phyloP scores from a whole-genome alignment of 1,139 yeast species.

The Saccharomyces pastorianus region DNA sequence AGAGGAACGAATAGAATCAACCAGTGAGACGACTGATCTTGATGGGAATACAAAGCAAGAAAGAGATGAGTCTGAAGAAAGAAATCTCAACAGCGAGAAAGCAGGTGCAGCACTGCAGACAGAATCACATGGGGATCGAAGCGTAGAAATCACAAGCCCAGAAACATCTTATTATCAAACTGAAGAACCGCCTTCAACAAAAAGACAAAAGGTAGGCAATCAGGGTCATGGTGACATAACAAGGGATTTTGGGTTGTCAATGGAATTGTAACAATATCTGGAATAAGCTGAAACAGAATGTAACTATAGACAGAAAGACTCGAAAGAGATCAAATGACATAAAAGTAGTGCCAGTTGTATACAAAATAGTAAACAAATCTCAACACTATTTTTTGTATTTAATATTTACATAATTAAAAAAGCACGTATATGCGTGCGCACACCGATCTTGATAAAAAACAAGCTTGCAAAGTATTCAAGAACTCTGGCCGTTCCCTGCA shows the following conservation, averaged over 20 bases:
- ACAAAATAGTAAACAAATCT: background rate
- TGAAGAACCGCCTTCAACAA: background rate
- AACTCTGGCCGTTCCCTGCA: too few relatives aligned
- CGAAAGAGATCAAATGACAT: too few relatives aligned
- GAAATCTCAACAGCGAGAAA: background rate
- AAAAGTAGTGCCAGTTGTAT: background rate
- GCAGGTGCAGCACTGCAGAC: background rate
- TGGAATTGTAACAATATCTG: background rate
- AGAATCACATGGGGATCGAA: background rate
- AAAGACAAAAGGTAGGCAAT: background rate
- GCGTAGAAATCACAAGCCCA: slow-evolving; percentile 2
- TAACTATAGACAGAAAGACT: background rate
- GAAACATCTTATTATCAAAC: slow-evolving; percentile 1
- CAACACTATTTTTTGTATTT: too few relatives aligned
- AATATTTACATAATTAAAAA: too few relatives aligned
- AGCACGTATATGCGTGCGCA: too few relatives aligned
- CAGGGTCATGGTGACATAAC: background rate
- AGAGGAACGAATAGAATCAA: background rate
- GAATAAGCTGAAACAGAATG: background rate
- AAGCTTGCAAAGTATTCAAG: too few relatives aligned
- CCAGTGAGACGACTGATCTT: background rate
- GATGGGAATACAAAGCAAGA: background rate
- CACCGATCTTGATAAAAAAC: too few relatives aligned
- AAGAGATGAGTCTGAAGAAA: background rate
- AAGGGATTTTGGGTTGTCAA: background rate